Base-by-base conservation (phyloP, 2,329 filamentous ascomycete species). In the Neonectria magnoliae region DNA sequence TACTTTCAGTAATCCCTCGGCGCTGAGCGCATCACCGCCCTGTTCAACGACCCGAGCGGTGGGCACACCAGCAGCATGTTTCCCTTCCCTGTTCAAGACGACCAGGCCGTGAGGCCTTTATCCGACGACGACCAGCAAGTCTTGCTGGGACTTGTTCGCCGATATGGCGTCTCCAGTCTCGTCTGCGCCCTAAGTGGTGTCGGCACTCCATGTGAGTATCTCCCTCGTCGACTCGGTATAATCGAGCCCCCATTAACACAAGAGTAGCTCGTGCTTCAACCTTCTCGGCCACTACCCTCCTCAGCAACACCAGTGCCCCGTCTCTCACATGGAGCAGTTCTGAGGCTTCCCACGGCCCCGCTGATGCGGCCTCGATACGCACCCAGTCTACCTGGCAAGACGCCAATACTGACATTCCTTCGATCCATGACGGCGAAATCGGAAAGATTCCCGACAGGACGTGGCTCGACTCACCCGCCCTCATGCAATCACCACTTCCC, bases 241-340 rank as follows among this genome's bases (percentile, higher is more conserved):
- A 25, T 54, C 38, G 60, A 62, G 57, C 25, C 36, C 36, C 38
- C 11, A 54, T 65, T 72, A 47, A 73, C 63, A 67, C 48, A 8
- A n/a, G 16, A n/a, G 47, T 60, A 81, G 80, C 80, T 8, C 79
- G 79, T 44, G 75, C 77, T 55, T 82, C 81, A 4, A 78, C 77
- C 13, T 73, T 81, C 22, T 82, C 80, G n/a, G 76, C 78, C 52
- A 77, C 74, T 20, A 81, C 80, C 13, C 71, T 81, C 20, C 75
- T 81, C 63, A 82, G 80, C 73, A 80, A 76, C 65, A 73, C 77
- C 20, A 81, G 77, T 67, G 80, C 78, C 7, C 79, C 81, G 6
- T 81, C 81, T 7, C 71, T 82, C 57, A 78, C 77, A 18, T 82
- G 79, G 79, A 81, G 79, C 60, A 78, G 75, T 56, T 82, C 80